phyloP scores from a whole-genome alignment of 192 early-diverging fungal genomes.

The Rhizophlyctis rosea region DNA sequence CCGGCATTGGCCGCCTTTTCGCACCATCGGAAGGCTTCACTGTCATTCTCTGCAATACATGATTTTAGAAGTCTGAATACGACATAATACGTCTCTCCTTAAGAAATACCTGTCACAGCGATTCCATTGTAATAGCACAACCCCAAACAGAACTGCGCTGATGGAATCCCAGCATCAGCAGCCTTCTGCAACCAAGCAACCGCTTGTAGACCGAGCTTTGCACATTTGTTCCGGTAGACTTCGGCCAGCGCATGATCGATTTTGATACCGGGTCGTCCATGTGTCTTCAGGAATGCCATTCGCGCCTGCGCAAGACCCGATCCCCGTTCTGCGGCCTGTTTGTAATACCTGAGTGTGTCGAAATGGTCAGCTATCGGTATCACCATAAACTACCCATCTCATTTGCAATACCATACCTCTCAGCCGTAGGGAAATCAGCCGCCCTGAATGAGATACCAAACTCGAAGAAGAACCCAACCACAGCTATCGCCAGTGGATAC shows the following conservation, averaged over 20 bases:
- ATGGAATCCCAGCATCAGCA: constrained; percentile 36
- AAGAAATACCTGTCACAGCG: constrained; percentile 7
- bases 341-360: constrained; percentile 28
- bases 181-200: constrained; percentile 35
- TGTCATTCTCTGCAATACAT: constrained; percentile 36
- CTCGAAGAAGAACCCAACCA: constrained; percentile 24
- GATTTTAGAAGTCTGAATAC: too few relatives aligned
- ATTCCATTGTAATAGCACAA: constrained; percentile 50
- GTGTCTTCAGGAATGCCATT: constrained; percentile 49
- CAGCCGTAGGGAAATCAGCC: constrained; percentile 30
- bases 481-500: constrained; percentile 6
- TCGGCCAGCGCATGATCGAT: constrained; percentile 44
- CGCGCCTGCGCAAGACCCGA: constrained; percentile 43
- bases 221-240: constrained; percentile 18
- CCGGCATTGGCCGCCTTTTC: constrained; percentile 45
- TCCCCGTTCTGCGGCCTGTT: constrained; percentile 23
- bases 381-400: constrained; percentile 1
- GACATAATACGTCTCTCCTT: too few relatives aligned
- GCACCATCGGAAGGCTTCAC: constrained; percentile 40
- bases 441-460: constrained; percentile 26
- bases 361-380: not conserved
- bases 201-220: constrained; percentile 5
- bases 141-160: constrained; percentile 53
- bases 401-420: constrained; percentile 26
- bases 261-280: constrained; percentile 43